Evolutionary conservation across 305 asterid genomes (phyloP), one percentile per base, ranked within the genome.

Genomic region (Stenogyne calaminthoides): DNA sequence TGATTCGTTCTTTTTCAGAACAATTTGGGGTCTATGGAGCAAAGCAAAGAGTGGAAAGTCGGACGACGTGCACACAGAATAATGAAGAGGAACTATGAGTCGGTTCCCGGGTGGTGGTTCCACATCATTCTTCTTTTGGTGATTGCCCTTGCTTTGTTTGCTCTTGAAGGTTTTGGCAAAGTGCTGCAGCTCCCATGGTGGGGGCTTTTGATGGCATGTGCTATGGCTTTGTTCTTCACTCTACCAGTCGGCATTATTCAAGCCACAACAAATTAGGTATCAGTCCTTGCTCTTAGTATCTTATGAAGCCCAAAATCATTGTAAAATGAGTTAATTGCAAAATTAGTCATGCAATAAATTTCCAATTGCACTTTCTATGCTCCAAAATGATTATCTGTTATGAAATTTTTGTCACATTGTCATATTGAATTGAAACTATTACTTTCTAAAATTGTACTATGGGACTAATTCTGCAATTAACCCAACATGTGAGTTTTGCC

Each of bases 161-260:
- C 81, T 8, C 73, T 85, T 57, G 87, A 83, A 52, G 90, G 91
- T n/a, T 86, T 86, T 34, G 66, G 19, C 60, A 71, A 65, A 57
- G 88, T 87, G 69, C 84, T 91, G 20, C 96, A 91, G 42, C 95
- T 91, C 44, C 97, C 93, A 6, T 91, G 95, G 95, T 91, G 95
- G 95, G 97, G 93, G 18, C 88, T 91, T 3, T 4, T 87, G 7
- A 15, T 86, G 71, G 93, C 93, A 0, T 80, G 87, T 51, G 73
- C 0, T 0, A 66, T 91, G 64, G 93, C 97, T 6, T 58, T 85
- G 7, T 20, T 78, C 72, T 91, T 87, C 85, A 91, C 93, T 55
- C 66, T 91, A 9, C 97, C 97, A 0, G 46, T 88, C n/a, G 91
- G 95, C 16, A 77, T 88, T 2, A 85, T 91, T 12, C 84, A 81